These are phyloP conservation scores for Microbotryomycetes sp. DNA, from an alignment of 1,284 basidiomycete genomes.

Conservation along the genomic window DNA sequence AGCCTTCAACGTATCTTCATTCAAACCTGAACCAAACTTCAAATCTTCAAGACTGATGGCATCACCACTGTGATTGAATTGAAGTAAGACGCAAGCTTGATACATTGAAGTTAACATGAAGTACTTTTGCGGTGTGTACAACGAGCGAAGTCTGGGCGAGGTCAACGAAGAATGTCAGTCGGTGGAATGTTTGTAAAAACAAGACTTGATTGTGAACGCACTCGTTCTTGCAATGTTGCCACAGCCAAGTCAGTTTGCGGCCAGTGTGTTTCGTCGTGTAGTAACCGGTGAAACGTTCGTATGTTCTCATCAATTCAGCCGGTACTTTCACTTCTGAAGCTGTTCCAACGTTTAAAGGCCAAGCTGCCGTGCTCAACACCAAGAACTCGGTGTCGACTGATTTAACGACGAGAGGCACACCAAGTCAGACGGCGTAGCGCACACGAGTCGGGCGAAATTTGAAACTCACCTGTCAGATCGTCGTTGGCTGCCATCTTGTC, in stretches of 20 bases:
- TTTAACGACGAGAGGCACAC: neutral
- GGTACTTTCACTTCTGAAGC: constrained; percentile 84
- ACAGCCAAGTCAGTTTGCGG: constrained; percentile 92
- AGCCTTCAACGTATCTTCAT: constrained; percentile 74
- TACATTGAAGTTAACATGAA: constrained; percentile 92
- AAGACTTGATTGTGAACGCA: constrained; percentile 11
- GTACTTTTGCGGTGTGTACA: constrained; percentile 86
- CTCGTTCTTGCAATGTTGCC: constrained; percentile 97
- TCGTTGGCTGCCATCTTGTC: constrained; percentile 83
- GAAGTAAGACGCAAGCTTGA: constrained; percentile 88
- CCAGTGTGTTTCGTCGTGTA: constrained; percentile 87
- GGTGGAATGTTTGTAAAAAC: too few relatives aligned
- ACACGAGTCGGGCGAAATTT: neutral
- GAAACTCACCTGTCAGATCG: constrained; percentile 41
- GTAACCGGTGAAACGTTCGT: constrained; percentile 88
- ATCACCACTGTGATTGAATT: constrained; percentile 82
- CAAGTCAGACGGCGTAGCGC: neutral
- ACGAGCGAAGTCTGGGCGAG: constrained; percentile 60
- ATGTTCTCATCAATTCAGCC: constrained; percentile 73
- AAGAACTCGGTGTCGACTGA: constrained; percentile 82
- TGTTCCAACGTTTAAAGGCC: constrained; percentile 75
- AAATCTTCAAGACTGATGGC: constrained; percentile 76
- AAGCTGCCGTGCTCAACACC: constrained; percentile 93
- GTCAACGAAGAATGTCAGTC: neutral
- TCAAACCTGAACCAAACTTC: constrained; percentile 71